phyloP scores from a whole-genome alignment of 78 protist genomes.

The Guillardia theta region DNA sequence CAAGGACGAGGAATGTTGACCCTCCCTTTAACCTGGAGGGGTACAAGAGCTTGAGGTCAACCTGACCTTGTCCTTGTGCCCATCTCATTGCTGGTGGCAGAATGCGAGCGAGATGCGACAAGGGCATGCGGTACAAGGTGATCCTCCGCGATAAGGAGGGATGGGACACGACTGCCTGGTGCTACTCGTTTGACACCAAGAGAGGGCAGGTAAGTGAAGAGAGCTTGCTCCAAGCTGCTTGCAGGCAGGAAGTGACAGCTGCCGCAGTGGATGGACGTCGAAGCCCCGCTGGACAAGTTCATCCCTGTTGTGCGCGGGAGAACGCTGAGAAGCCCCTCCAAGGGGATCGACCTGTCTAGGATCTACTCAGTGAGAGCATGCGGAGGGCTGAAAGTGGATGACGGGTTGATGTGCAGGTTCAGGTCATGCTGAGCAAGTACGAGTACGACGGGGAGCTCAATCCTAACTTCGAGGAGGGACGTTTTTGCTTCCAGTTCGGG shows the following conservation, averaged over 20 bases:
- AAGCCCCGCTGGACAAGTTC: background rate
- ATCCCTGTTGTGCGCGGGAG: conserved; percentile 1
- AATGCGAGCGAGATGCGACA: background rate
- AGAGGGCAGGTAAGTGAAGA: background rate
- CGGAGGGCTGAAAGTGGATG: background rate
- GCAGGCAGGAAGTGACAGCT: background rate
- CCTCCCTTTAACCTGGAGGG: background rate
- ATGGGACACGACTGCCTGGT: conserved; percentile 36
- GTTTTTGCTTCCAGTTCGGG: background rate
- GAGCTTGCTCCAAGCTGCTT: background rate
- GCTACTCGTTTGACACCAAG: background rate
- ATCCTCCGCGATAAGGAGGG: background rate
- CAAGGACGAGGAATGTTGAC: background rate
- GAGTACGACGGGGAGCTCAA: conserved; percentile 19
- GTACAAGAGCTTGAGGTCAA: background rate
- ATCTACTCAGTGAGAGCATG: no score
- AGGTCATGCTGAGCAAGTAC: conserved; percentile 4
- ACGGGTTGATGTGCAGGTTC: background rate
- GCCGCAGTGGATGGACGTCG: background rate
- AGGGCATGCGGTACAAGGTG: background rate
- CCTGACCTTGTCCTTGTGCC: background rate
- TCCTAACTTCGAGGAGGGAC: background rate
- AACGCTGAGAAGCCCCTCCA: background rate
- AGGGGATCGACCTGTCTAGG: background rate
- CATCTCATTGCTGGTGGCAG: background rate